These are phyloP conservation scores for Saccharomycopsis sp. DNA, from an alignment of 805 yeast genomes.

Conservation along the genomic window DNA sequence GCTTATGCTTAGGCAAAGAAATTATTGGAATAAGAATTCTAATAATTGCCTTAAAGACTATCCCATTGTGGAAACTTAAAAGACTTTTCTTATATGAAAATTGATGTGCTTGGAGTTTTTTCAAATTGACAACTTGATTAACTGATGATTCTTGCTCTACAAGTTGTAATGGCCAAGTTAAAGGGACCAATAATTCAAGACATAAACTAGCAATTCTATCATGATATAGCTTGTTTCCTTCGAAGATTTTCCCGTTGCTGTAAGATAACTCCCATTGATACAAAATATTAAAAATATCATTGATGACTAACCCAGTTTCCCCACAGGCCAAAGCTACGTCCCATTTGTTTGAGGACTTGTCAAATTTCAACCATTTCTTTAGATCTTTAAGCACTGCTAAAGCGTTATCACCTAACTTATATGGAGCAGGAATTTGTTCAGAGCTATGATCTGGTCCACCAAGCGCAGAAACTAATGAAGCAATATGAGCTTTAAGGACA, in stretches of 20 bases:
- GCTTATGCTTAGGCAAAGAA: slow-evolving; percentile 40
- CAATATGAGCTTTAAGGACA: slow-evolving; percentile 61
- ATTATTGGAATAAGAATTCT: slow-evolving; percentile 61
- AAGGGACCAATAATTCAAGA: slow-evolving; percentile 70
- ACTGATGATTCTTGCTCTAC: slow-evolving; percentile 47
- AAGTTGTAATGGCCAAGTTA: slow-evolving; percentile 82
- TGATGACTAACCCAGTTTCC: slow-evolving; percentile 63
- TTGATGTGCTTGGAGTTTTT: slow-evolving; percentile 61
- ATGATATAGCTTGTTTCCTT: slow-evolving; percentile 30
- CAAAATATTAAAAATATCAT: slow-evolving; percentile 70
- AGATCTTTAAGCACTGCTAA: slow-evolving; percentile 79
- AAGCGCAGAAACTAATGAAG: slow-evolving; percentile 76
- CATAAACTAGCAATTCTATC: slow-evolving; percentile 66
- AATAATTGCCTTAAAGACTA: slow-evolving; percentile 59
- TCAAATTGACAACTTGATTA: slow-evolving; percentile 50
- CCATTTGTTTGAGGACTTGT: slow-evolving; percentile 60
- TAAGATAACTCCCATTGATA: slow-evolving; percentile 58
- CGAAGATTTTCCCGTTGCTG: slow-evolving; percentile 23
- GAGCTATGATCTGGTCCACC: slow-evolving; percentile 81
- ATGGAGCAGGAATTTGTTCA: slow-evolving; percentile 40
- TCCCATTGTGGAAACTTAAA: slow-evolving; percentile 50
- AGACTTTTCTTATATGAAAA: slow-evolving; percentile 63
- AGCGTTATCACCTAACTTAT: slow-evolving; percentile 84
- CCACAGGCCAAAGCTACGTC: slow-evolving; percentile 87
- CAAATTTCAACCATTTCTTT: slow-evolving; percentile 81